Conservation (phyloP, 352 stramenopile species). For the Phytophthora tubulina region DNA sequence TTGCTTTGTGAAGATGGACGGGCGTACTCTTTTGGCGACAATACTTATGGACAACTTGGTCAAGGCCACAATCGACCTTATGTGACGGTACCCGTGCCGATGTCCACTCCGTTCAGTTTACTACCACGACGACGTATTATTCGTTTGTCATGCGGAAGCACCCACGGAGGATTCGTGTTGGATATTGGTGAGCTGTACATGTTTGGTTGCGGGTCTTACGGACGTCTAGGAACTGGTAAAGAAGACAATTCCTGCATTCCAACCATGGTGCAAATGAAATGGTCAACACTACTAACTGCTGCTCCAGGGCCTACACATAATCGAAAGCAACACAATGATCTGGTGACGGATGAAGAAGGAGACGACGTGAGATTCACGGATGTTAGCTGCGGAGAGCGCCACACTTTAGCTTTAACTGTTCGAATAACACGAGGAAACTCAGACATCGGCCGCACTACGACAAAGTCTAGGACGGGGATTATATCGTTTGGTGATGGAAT, state of each 20-base stretch:
- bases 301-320: slow-evolving; percentile 1
- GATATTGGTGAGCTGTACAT: slow-evolving; percentile 69
- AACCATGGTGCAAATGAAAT: slow-evolving; percentile 50
- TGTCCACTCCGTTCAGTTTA: slow-evolving; percentile 41
- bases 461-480: slow-evolving; percentile 48
- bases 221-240: slow-evolving; percentile 57
- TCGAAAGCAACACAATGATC: slow-evolving; percentile 18
- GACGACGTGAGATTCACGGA: slow-evolving; percentile 64
- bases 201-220: slow-evolving; percentile 75
- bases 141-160: slow-evolving; percentile 59
- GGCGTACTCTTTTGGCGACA: slow-evolving; percentile 65
- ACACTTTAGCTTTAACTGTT: slow-evolving; percentile 58
- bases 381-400: slow-evolving; percentile 74
- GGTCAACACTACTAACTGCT: slow-evolving; percentile 42
- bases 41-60: slow-evolving; percentile 70
- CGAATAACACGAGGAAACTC: slow-evolving; percentile 5
- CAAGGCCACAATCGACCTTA: slow-evolving; percentile 49
- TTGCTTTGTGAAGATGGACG: slow-evolving; percentile 56
- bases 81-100: slow-evolving; percentile 8
- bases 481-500: slow-evolving; percentile 77
- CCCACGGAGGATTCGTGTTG: slow-evolving; percentile 70
- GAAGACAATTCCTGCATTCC: slow-evolving; percentile 35
- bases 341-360: slow-evolving; percentile 25
- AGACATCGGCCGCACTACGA: slow-evolving; percentile 12
- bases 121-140: slow-evolving; percentile 43